Base-by-base conservation (phyloP, 192 early-diverging fungal species). In the Umbelopsis vinacea region DNA sequence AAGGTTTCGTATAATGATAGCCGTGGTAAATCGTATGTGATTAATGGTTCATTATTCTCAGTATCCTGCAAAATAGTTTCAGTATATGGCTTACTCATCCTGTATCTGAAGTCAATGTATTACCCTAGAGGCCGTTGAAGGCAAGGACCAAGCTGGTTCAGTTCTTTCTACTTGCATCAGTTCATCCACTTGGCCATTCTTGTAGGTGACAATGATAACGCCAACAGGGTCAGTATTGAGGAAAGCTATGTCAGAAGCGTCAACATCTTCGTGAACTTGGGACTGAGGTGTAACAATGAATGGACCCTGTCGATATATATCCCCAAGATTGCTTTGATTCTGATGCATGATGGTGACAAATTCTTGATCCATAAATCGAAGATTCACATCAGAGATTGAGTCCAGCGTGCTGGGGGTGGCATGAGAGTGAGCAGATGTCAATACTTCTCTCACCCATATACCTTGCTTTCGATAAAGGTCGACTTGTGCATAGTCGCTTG, bases 111-210 rank as follows among this genome's bases (percentile, higher is more conserved):
- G 26, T 3, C 1, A 35, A 26, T 19, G 19, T 12, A 43, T 43
- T 43, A 43, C 40, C 40, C 2, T 7, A 43, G 40, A 43, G 23
- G 23, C 26, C 2, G 8, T 12, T 8, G 24, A 29, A 63, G 19
- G 0, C 4, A 35, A 26, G 5, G 33, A 12, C 82, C 82, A 84
- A 1, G 67, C 66, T 21, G 76, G 71, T 33, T 68, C 57, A 1
- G 76, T 70, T 11, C 69, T 75, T 37, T 89, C 88, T 50, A 89
- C 72, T 38, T 86, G 87, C 7, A 88, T 82, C 77, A 83, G 89
- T 15, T 89, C 73, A 50, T 92, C 89, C 33, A 92, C 74, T 47
- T 81, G 81, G 0, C 86, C 85, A 70, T 91, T 85, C 19, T 84
- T 81, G 74, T 85, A 87, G 5, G 86, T 84, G 15, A 92, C 72